These are phyloP conservation scores for Citrus cavaleriei DNA, from an alignment of 345 rosid species.

Conservation along the genomic window DNA sequence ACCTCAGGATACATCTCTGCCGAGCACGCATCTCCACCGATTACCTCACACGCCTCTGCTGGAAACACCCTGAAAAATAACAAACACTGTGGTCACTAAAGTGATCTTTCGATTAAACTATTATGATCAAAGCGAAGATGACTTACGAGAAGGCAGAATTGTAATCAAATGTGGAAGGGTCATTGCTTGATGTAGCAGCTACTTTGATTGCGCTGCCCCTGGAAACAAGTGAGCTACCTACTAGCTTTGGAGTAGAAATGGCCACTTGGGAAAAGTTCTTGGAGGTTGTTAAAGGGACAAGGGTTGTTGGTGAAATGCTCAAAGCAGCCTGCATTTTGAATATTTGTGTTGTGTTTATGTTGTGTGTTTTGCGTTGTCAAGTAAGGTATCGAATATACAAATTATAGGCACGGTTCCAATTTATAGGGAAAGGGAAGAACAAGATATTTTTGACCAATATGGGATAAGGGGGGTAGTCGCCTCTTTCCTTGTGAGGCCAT, in stretches of 20 bases:
- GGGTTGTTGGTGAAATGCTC: slow-evolving; percentile 19
- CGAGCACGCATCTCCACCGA: slow-evolving; percentile 66
- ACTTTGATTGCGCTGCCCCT: slow-evolving; percentile 25
- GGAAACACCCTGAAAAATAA: slow-evolving; percentile 54
- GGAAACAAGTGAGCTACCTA: not conserved
- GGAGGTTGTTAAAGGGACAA: slow-evolving; percentile 22
- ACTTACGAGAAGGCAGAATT: slow-evolving; percentile 49
- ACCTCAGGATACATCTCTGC: slow-evolving; percentile 68
- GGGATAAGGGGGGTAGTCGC: slow-evolving; percentile 13
- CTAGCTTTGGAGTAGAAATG: slow-evolving; percentile 14
- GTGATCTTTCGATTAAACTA: not conserved
- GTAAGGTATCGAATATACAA: not conserved
- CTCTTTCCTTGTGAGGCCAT: not conserved
- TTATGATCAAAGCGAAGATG: not conserved
- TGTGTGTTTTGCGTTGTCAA: not conserved
- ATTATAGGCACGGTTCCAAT: not conserved
- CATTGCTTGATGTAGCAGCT: slow-evolving; percentile 23
- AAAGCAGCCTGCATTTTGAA: slow-evolving; percentile 41
- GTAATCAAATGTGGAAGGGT: slow-evolving; percentile 44
- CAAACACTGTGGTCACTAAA: not conserved
- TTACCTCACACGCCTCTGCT: slow-evolving; percentile 76
- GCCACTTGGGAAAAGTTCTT: slow-evolving; percentile 13
- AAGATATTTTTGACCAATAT: slow-evolving; percentile 17
- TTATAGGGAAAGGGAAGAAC: slow-evolving; percentile 7
- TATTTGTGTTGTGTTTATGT: not conserved